Evolutionary conservation across 2,329 filamentous ascomycete species (phyloP).

Genomic region (Cadophora gregata): DNA sequence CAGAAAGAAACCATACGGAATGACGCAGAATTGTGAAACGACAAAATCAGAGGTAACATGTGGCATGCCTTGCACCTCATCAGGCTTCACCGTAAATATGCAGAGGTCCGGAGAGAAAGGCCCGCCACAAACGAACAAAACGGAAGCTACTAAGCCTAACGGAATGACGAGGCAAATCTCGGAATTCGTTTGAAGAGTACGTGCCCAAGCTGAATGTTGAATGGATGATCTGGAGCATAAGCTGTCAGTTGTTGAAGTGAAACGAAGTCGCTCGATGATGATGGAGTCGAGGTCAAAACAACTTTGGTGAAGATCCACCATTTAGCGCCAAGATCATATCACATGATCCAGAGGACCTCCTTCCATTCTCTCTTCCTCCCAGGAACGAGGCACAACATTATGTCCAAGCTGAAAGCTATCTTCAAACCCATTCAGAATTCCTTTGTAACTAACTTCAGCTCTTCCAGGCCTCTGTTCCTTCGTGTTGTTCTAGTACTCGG

Average conservation of each 20-base stretch:
- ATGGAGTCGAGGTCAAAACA: no score
- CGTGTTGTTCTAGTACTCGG: not conserved
- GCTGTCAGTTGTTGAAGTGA: not conserved
- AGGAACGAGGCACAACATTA: no score
- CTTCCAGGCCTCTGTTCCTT: no score
- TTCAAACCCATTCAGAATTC: no score
- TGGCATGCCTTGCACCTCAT: not conserved
- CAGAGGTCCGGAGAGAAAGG: not conserved
- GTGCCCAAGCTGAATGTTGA: not conserved
- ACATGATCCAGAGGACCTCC: not conserved
- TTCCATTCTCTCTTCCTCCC: no score
- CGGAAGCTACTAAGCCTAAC: not conserved
- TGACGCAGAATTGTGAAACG: not conserved
- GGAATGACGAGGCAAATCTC: not conserved
- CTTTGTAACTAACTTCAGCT: no score
- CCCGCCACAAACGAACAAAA: not conserved
- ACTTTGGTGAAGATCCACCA: not conserved
- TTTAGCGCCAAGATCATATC: not conserved
- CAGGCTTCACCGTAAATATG: slow-evolving; percentile 3
- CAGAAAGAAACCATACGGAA: not conserved
- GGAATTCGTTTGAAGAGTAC: not conserved
- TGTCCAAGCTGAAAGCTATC: no score
- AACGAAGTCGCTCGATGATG: not conserved
- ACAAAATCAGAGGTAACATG: not conserved
- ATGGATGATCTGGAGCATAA: not conserved